Evolutionary conservation across 495 filamentous ascomycete genomes (phyloP), one percentile per base, ranked within the genome.

Genomic region (Podospora sp.): DNA sequence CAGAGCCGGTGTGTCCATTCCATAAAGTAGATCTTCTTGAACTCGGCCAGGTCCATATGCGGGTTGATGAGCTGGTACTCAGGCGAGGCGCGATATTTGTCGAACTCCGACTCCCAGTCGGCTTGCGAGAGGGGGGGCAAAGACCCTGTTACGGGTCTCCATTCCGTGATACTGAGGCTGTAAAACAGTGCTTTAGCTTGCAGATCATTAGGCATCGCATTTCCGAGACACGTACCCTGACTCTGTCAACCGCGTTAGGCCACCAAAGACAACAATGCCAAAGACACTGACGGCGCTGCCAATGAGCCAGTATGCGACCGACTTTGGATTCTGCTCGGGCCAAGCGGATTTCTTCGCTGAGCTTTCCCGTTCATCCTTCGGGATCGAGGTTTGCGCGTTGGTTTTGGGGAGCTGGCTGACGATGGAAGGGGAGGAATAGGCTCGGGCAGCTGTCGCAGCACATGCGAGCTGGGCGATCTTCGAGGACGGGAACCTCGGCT

Each of bases 21-120:
- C 96, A 99, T 98, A 78, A 89, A 98, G 84, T 98, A 98, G 68
- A 99, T 99, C 77, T 92, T 91, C 78, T 98, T 97, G 81, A 97
- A 99, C 74, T 97, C 96, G 35, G 87, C 85, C 35, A 98, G 80
- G 33, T 81, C 89, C 95, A 99, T 99, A 74, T 92, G 85, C 21
- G 93, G 87, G 80, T 99, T 98, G 56, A 99, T 82, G 29, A 91
- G 85, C 71, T 90, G 87, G 82, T 92, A 98, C 79, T 99, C 95
- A 63, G 95, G 95, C 2, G 92, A 96, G 22, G 88, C 86, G 51
- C 88, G 87, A 82, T 99, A 99, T 76, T 94, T 95, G 16, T 88
- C 83, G 79, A 98, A 99, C 72, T 97, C 93, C 33, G 89, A 84
- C 65, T 96, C 88, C 95, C 95, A 99, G 76, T 92, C 89, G 61